Evolutionary conservation across 305 asterid species (phyloP), one percentile per base, ranked within the genome.

Genomic region (Fraxinus latifolia): DNA sequence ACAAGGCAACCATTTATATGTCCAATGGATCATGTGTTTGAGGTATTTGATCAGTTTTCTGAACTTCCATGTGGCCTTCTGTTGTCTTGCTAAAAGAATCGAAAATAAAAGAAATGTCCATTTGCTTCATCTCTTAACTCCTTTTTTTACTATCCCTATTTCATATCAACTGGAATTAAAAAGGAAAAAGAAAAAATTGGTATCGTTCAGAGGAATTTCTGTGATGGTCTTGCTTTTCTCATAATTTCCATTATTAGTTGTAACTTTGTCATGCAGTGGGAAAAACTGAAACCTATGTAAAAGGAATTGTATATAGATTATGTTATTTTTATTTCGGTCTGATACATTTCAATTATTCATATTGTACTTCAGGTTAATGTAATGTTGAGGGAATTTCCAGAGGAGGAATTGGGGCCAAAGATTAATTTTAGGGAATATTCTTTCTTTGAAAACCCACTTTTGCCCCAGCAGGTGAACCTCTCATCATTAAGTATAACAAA

Each of bases 1-100:
- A 96, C 99, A 17, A 92, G 96, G 87, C 99, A 90, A 84, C 99
- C 99, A 80, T 96, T 96, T 86, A 4, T 93, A 80, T 96, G 99
- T 87, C 99, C 99, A 84, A 76, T 93, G 87, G 99, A 96, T 84
- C 98, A 94, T 82, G 98, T 94, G 33, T 91, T 96, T 50, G 98
- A 94, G 98, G 98, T 96, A 91, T 80, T 79, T 29, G 15, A 23
- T 53, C 67, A n/a, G 12, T 62, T 74, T 62, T 32, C 80, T 32
- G 23, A 15, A 50, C 23, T 50, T n/a, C 62, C 62, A 50, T 15
- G 62, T n/a, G 8, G 19, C 67, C 74, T 19, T 83, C 33, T 60
- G 39, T 42, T 14, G 58, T 42, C 79, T 33, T 76, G 27, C 36
- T 67, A 27, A 67, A 25, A 68, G 74, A 29, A 25, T 68, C 0